A percentile compares a stretch with the other conserved stretches of the same genome.
phyloP scores from a whole-genome alignment of 495 filamentous ascomycete species.

The Talaromyces ruber region DNA sequence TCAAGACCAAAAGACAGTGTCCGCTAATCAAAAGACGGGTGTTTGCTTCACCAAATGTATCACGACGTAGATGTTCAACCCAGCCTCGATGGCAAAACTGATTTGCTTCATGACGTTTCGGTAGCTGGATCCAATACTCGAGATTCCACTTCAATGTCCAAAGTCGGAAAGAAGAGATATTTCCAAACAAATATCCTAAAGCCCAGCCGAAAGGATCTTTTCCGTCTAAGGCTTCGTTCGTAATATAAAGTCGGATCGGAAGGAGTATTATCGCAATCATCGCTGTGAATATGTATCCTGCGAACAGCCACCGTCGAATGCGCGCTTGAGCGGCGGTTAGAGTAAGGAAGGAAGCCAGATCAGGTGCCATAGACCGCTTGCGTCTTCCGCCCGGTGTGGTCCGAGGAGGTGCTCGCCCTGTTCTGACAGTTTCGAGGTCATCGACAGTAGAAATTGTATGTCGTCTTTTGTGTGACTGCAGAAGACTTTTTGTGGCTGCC shows the following conservation, averaged over 20 bases:
- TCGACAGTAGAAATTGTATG: conserved; percentile 44
- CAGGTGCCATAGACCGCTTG: conserved; percentile 58
- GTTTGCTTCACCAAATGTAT: conserved; percentile 63
- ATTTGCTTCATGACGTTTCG: conserved; percentile 33
- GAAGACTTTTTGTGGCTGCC: conserved; percentile 3
- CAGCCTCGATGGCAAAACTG: conserved; percentile 41
- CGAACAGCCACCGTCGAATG: conserved; percentile 74
- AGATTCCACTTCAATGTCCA: conserved; percentile 56
- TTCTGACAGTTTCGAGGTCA: conserved; percentile 13
- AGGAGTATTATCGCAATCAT: conserved; percentile 57
- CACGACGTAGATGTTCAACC: conserved; percentile 48
- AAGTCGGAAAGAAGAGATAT: conserved; percentile 58
- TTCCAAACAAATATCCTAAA: conserved; percentile 79
- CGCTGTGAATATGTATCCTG: conserved; percentile 63
- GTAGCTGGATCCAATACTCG: conserved; percentile 68
- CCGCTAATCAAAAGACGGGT: conserved; percentile 67
- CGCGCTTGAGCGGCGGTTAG: conserved; percentile 72
- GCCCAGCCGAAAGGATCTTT: conserved; percentile 90
- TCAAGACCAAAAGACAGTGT: conserved; percentile 64
- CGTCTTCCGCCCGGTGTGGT: conserved; percentile 57
- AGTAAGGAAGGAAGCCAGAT: conserved; percentile 63
- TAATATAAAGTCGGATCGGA: conserved; percentile 62
- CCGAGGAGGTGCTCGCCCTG: conserved; percentile 24
- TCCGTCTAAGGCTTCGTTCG: conserved; percentile 53
- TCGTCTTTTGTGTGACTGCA: conserved; percentile 25